Evolutionary conservation across 2,329 filamentous ascomycete species (phyloP).

Genomic region (Pestalotiopsis sp.): DNA sequence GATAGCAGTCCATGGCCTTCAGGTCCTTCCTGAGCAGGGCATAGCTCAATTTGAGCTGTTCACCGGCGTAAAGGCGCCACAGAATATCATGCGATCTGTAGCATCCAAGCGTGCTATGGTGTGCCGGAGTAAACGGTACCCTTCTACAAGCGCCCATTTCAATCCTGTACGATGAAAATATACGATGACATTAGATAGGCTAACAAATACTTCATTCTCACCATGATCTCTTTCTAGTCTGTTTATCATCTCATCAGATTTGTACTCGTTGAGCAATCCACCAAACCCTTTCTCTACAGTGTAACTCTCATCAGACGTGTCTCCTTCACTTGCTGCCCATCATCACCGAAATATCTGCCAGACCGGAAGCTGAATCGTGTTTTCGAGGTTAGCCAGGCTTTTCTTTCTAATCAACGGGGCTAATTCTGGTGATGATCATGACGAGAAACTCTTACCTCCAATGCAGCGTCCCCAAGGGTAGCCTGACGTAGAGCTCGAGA

Average conservation of each 20-base stretch:
- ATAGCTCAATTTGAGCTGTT: slow-evolving; percentile 6
- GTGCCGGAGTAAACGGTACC: background rate
- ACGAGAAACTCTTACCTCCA: background rate
- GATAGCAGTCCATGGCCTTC: background rate
- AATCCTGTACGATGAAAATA: background rate
- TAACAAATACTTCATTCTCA: no score
- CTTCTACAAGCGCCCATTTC: background rate
- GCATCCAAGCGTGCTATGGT: background rate
- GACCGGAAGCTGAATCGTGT: no score
- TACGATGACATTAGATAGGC: background rate
- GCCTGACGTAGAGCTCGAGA: background rate
- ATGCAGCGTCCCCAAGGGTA: background rate
- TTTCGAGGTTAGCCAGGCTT: no score
- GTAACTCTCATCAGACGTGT: no score
- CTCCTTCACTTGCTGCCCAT: no score
- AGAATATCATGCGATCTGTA: slow-evolving; percentile 2
- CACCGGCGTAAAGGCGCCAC: slow-evolving; percentile 3
- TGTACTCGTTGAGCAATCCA: no score
- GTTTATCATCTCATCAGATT: no score
- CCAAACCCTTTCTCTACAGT: no score
- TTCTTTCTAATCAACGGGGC: no score
- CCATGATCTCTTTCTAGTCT: no score
- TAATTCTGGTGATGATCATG: no score
- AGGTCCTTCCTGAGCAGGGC: slow-evolving; percentile 1
- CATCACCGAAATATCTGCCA: no score